These are phyloP conservation scores for Hypomontagnella monticulosa DNA, from an alignment of 495 filamentous ascomycete genomes.

Conservation along the genomic window DNA sequence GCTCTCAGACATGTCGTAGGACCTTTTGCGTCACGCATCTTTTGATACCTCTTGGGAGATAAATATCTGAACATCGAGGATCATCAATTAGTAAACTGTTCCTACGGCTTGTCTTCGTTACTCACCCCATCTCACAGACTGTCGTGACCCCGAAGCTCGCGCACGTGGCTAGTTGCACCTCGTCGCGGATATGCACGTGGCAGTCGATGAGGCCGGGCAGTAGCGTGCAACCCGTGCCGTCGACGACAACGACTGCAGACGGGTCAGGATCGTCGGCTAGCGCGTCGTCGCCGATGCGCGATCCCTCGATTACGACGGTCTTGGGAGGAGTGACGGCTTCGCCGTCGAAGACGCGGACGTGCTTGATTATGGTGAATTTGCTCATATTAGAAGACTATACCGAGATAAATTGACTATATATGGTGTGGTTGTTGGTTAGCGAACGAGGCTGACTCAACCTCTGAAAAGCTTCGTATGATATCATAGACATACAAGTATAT, in stretches of 20 bases:
- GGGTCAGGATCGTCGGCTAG: constrained; percentile 20
- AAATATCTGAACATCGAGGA: constrained; percentile 9
- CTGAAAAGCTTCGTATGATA: too few species aligned
- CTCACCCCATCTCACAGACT: constrained; percentile 37
- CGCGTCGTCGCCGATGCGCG: constrained; percentile 26
- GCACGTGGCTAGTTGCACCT: constrained; percentile 47
- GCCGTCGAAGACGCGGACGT: constrained; percentile 38
- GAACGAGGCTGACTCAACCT: too few species aligned
- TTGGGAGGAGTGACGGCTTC: constrained; percentile 18
- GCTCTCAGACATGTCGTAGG: constrained; percentile 30
- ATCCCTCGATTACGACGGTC: constrained; percentile 31
- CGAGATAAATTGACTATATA: not conserved
- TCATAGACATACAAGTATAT: too few species aligned
- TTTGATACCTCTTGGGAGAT: constrained; percentile 19
- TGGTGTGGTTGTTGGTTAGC: not conserved
- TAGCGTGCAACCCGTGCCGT: constrained; percentile 58
- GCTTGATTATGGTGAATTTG: constrained; percentile 26
- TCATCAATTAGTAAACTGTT: not conserved
- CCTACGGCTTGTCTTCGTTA: not conserved
- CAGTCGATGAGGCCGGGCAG: constrained; percentile 68
- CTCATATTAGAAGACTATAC: constrained; percentile 20
- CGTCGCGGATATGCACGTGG: constrained; percentile 64
- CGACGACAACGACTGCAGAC: constrained; percentile 41
- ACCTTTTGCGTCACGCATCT: constrained; percentile 19
- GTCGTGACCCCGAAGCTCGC: constrained; percentile 29